Conservation (phyloP, 2,329 filamentous ascomycete species). For the Neurospora sp. region DNA sequence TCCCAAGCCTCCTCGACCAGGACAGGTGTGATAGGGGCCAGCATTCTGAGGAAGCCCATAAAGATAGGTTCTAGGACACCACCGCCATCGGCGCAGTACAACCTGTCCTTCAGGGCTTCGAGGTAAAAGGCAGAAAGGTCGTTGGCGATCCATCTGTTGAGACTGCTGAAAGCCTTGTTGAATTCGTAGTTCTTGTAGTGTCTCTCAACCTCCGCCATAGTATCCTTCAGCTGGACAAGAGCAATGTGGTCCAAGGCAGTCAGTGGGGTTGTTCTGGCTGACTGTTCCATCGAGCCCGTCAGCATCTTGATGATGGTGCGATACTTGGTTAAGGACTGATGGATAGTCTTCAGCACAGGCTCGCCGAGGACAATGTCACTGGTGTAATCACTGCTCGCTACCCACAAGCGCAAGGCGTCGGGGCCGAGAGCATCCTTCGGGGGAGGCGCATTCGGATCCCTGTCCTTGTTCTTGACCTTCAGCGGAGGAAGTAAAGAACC, state of each 20-base stretch:
- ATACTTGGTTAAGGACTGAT: slow-evolving; percentile 74
- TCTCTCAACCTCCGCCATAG: slow-evolving; percentile 53
- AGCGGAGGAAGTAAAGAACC: slow-evolving; percentile 66
- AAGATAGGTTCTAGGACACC: slow-evolving; percentile 60
- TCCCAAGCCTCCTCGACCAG: slow-evolving; percentile 86
- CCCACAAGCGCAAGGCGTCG: slow-evolving; percentile 85
- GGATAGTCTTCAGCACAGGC: slow-evolving; percentile 65
- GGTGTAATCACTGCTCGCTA: slow-evolving; percentile 84
- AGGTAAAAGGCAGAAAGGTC: slow-evolving; percentile 92
- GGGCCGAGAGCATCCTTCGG: slow-evolving; percentile 66
- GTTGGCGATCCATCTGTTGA: slow-evolving; percentile 73
- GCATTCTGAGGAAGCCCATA: slow-evolving; percentile 62
- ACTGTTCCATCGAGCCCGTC: slow-evolving; percentile 60
- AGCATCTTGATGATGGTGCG: slow-evolving; percentile 86
- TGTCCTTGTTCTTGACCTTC: slow-evolving; percentile 48
- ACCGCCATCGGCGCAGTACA: slow-evolving; percentile 72
- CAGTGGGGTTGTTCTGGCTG: slow-evolving; percentile 39
- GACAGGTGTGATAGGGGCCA: slow-evolving; percentile 71
- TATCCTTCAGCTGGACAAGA: slow-evolving; percentile 59
- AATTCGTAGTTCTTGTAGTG: slow-evolving; percentile 70
- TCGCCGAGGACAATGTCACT: slow-evolving; percentile 76
- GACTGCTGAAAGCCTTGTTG: slow-evolving; percentile 59
- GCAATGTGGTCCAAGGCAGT: slow-evolving; percentile 65
- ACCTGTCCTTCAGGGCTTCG: slow-evolving; percentile 80
- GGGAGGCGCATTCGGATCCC: slow-evolving; percentile 28